These are phyloP conservation scores for Phaeolepiota aurea DNA, from an alignment of 768 basidiomycete genomes.

Conservation along the genomic window DNA sequence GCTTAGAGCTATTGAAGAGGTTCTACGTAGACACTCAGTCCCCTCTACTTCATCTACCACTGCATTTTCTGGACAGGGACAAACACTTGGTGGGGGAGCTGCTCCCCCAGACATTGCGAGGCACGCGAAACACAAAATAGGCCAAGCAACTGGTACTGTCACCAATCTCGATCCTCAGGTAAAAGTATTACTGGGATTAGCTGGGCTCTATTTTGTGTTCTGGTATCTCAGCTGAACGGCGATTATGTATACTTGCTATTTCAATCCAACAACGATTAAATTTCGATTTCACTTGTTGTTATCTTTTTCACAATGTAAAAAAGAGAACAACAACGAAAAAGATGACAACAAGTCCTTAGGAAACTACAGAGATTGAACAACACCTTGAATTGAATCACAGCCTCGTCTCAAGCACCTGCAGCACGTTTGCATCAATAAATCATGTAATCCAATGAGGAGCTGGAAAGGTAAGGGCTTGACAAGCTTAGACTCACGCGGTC, in stretches of 20 bases:
- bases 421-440: no score
- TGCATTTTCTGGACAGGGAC: conserved; percentile 66
- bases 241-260: neutral
- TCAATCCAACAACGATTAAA: neutral
- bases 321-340: conserved; percentile 7
- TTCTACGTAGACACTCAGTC: conserved; percentile 45
- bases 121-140: conserved; percentile 14
- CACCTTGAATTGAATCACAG: no score
- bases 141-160: conserved; percentile 26
- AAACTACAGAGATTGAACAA: neutral
- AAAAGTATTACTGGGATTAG: conserved; percentile 53
- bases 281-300: neutral
- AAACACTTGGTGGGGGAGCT: conserved; percentile 54
- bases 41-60: conserved; percentile 23
- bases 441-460: no score
- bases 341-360: conserved; percentile 11
- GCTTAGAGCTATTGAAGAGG: conserved; percentile 52
- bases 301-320: conserved; percentile 3
- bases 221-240: conserved; percentile 34
- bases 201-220: conserved; percentile 57
- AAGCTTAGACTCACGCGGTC: conserved; percentile 16
- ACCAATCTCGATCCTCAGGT: conserved; percentile 57
- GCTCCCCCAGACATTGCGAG: conserved; percentile 23
- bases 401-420: no score
- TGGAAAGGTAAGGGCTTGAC: no score